phyloP scores from a whole-genome alignment of 495 filamentous ascomycete species.

The Corynascus novoguineensis region DNA sequence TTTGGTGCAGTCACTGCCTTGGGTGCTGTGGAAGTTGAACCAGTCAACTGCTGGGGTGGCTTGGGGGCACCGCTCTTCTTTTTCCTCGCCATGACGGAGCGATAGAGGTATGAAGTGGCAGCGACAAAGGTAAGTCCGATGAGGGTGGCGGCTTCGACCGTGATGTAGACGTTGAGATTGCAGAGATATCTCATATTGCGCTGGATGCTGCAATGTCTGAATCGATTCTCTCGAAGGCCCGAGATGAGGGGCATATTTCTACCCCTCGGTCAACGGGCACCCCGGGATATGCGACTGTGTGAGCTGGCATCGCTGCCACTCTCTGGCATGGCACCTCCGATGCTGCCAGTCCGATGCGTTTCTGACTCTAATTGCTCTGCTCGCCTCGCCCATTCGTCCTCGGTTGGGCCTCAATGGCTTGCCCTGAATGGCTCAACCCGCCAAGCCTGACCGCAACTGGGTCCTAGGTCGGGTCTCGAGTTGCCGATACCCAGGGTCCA shows the following conservation, averaged over 20 bases:
- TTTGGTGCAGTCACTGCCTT: slow-evolving; percentile 6
- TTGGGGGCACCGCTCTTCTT: slow-evolving; percentile 26
- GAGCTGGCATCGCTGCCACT: slow-evolving; percentile 10
- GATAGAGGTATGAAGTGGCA: slow-evolving; percentile 19
- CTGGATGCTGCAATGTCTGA: slow-evolving; percentile 11
- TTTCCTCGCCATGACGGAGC: slow-evolving; percentile 25
- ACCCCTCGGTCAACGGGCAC: neutral
- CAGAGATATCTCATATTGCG: slow-evolving; percentile 23
- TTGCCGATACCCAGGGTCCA: neutral
- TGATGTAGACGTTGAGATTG: slow-evolving; percentile 24
- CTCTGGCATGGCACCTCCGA: neutral
- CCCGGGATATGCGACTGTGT: neutral
- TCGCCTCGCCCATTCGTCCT: slow-evolving; percentile 8
- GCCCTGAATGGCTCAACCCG: slow-evolving; percentile 1
- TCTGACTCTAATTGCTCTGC: neutral
- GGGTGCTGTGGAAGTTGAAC: neutral
- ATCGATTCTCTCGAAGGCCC: neutral
- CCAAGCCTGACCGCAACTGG: neutral
- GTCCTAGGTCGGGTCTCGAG: neutral
- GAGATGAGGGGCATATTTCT: slow-evolving; percentile 12
- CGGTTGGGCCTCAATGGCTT: slow-evolving; percentile 22
- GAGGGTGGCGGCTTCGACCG: slow-evolving; percentile 28
- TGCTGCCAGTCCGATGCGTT: neutral
- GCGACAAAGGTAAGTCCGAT: slow-evolving; percentile 25
- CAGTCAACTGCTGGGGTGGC: slow-evolving; percentile 9